phyloP scores from a whole-genome alignment of 2,329 filamentous ascomycete genomes.

The Capronia epimyces region DNA sequence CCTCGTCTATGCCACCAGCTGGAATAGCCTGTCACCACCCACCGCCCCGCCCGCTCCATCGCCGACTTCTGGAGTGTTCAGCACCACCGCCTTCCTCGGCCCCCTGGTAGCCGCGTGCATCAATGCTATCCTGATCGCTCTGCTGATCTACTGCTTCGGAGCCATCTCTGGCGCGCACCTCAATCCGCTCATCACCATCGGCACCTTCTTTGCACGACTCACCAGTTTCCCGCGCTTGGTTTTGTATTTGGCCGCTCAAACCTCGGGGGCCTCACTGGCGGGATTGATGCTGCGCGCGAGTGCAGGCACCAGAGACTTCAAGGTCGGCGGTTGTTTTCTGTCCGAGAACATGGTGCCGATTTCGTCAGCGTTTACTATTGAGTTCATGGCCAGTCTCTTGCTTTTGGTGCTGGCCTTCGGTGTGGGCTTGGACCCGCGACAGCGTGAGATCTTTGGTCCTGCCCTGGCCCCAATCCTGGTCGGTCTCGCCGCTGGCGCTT shows the following conservation, averaged over 20 bases:
- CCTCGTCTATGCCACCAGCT: slow-evolving; percentile 30
- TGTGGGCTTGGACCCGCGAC: slow-evolving; percentile 50
- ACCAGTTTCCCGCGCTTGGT: slow-evolving; percentile 47
- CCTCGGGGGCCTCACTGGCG: slow-evolving; percentile 42
- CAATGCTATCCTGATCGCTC: slow-evolving; percentile 40
- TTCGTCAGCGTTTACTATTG: slow-evolving; percentile 44
- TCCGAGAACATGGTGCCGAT: slow-evolving; percentile 35
- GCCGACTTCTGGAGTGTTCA: slow-evolving; percentile 30
- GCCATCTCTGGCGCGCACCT: slow-evolving; percentile 50
- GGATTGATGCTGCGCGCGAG: slow-evolving; percentile 41
- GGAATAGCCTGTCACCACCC: slow-evolving; percentile 19
- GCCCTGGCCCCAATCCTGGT: slow-evolving; percentile 48
- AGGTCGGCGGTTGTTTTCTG: slow-evolving; percentile 38
- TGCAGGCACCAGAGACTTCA: slow-evolving; percentile 34
- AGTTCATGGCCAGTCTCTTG: slow-evolving; percentile 44
- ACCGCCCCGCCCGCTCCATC: slow-evolving; percentile 14
- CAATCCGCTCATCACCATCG: slow-evolving; percentile 51
- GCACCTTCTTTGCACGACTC: slow-evolving; percentile 48
- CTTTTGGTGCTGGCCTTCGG: slow-evolving; percentile 49
- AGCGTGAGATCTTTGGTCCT: slow-evolving; percentile 47
- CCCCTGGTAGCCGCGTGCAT: slow-evolving; percentile 37
- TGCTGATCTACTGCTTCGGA: slow-evolving; percentile 48
- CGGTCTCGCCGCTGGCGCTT: slow-evolving; percentile 38
- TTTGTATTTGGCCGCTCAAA: slow-evolving; percentile 46
- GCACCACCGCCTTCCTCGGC: slow-evolving; percentile 31